Base-by-base conservation (phyloP, 1,284 basidiomycete genomes). In the Apiotrichum gracile region DNA sequence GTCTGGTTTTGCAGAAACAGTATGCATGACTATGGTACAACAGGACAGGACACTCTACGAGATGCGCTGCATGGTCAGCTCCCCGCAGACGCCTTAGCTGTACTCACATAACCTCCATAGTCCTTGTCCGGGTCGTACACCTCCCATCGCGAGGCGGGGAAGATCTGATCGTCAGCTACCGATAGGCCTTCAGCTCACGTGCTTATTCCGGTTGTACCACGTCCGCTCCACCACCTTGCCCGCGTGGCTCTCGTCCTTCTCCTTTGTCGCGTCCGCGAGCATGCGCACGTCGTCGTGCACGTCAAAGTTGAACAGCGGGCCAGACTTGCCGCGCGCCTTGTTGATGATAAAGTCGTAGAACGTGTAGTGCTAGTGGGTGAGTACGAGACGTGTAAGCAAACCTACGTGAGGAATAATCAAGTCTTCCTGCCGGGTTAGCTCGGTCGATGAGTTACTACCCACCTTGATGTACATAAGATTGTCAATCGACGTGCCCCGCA, bases 401-500 rank as follows among this genome's bases (percentile, higher is more conserved):
- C 83, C 52, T 72, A 91, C 91, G 67, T 91, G 90, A 22, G 92
- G 93, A 64, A 97, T 91, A 60, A 97, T 93, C 47, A 97, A 78
- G 70, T 97, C 92, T 77, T 97, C 92, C 88, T 92, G 34, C 19
- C 16, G 19, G n/a, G 27, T 35, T 31, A 54, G 48, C 33, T 41
- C 5, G 13, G 2, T 9, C 10, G 2, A 16, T 17, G 8, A 4
- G 12, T 19, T 9, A 0, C 42, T 24, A 40, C 66, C 49, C 62
- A 88, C 89, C 82, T 97, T 97, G 76, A 99, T 85, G 76, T 97
- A 98, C 91, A 98, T 97, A 52, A 99, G 76, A 70, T 96, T 97
- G 75, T 98, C 96, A 22, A 91, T 91, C 55, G 85, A 88, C 42
- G 92, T 83, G 10, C 86, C 85, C 49, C 91, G 79, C 49, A 99